phyloP scores from a whole-genome alignment of 2,329 filamentous ascomycete genomes.

The Ophiostoma ips region DNA sequence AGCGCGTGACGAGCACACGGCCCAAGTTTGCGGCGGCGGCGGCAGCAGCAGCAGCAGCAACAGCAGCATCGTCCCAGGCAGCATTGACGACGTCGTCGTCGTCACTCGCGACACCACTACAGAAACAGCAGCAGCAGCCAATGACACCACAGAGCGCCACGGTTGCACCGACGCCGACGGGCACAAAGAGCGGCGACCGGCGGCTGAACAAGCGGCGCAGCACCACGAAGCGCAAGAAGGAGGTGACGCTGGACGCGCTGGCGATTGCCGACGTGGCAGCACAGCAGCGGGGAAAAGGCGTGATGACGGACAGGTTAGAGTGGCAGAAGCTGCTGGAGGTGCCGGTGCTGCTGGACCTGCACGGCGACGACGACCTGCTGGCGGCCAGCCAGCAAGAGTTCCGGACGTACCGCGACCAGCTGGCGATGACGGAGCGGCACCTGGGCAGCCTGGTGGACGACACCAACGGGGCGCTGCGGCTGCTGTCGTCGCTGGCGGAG shows the following conservation, averaged over 20 bases:
- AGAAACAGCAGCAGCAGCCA: not conserved
- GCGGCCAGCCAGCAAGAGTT: constrained; percentile 72
- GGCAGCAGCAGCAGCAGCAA: not conserved
- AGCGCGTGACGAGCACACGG: constrained; percentile 37
- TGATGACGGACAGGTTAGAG: constrained; percentile 2
- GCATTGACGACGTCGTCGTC: too few relatives aligned
- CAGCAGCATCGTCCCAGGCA: not conserved
- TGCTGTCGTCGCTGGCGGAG: constrained; percentile 65
- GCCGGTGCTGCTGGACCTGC: constrained; percentile 32
- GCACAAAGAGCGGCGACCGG: not conserved
- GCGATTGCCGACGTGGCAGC: constrained; percentile 23
- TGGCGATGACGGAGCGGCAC: constrained; percentile 64
- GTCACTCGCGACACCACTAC: not conserved
- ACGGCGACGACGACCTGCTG: constrained; percentile 54
- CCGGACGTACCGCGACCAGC: constrained; percentile 56
- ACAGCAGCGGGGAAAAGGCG: not conserved
- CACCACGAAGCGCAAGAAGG: constrained; percentile 16
- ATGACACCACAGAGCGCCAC: not conserved
- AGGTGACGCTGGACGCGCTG: constrained; percentile 37
- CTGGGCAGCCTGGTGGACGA: constrained; percentile 66
- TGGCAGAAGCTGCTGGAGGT: constrained; percentile 15
- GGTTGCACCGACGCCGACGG: not conserved
- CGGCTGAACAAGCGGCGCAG: not conserved
- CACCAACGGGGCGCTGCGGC: constrained; percentile 59
- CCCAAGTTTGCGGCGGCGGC: constrained; percentile 23